phyloP scores from a whole-genome alignment of 2,329 filamentous ascomycete genomes.

The Dothiorella sarmentorum region DNA sequence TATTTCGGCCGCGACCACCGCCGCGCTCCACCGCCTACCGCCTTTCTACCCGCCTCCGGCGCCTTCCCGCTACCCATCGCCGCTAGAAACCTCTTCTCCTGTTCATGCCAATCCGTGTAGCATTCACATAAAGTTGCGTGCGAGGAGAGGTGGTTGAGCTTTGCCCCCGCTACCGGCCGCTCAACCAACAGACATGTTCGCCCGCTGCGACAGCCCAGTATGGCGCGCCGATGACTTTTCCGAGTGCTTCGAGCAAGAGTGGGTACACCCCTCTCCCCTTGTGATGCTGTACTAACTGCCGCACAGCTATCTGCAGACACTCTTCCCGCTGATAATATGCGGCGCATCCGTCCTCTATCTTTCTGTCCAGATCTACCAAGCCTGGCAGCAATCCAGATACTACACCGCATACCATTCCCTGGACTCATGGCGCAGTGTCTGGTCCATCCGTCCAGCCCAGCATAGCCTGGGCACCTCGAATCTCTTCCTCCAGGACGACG shows the following conservation, averaged over 20 bases:
- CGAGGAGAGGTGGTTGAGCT: conserved; percentile 3
- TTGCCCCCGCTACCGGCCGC: conserved; percentile 10
- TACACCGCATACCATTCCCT: conserved; percentile 57
- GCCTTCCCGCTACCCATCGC: neutral
- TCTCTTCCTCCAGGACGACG: conserved; percentile 25
- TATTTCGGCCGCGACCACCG: conserved; percentile 7
- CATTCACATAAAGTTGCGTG: neutral
- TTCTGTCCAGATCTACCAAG: conserved; percentile 54
- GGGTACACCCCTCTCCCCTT: conserved; percentile 22
- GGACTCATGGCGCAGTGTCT: conserved; percentile 42
- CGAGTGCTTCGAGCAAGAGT: conserved; percentile 64
- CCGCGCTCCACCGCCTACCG: neutral
- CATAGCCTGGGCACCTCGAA: conserved; percentile 30
- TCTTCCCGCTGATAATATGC: conserved; percentile 73
- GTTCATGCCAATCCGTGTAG: conserved; percentile 1
- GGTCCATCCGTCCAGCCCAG: conserved; percentile 32
- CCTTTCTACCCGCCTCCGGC: conserved; percentile 11
- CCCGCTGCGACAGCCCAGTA: conserved; percentile 54
- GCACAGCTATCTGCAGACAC: conserved; percentile 70
- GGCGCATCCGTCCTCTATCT: conserved; percentile 68
- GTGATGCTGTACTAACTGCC: conserved; percentile 9
- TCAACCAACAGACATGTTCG: conserved; percentile 45
- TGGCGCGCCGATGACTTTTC: conserved; percentile 63
- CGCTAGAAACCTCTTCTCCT: neutral
- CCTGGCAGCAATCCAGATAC: conserved; percentile 52